Percentiles rank a stretch among this genome's conserved stretches.
These are phyloP conservation scores for Leccinellum albellum DNA, from an alignment of 768 basidiomycete species.

Conservation along the genomic window DNA sequence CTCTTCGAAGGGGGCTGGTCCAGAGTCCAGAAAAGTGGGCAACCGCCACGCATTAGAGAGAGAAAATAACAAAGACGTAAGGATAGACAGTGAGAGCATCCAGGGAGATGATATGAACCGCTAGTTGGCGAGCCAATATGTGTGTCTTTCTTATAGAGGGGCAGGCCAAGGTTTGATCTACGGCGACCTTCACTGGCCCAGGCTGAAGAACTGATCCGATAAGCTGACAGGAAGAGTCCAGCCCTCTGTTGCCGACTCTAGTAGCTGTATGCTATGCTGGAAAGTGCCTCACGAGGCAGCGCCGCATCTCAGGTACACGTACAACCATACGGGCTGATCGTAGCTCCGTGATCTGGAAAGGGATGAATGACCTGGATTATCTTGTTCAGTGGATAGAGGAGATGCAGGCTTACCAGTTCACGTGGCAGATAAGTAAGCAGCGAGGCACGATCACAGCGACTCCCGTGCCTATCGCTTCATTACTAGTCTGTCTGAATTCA, in stretches of 20 bases:
- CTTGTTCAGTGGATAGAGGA: not conserved
- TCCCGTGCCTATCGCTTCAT: not conserved
- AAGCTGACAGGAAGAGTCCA: not conserved
- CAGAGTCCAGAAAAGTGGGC: not conserved
- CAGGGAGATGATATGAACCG: not conserved
- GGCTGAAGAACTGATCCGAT: not conserved
- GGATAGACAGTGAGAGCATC: slow-evolving; percentile 7
- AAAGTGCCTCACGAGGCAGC: not conserved
- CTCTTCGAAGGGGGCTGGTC: not conserved
- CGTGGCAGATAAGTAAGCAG: not conserved
- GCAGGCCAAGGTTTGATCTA: not conserved
- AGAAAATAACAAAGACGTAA: slow-evolving; percentile 8
- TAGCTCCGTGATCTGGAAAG: not conserved
- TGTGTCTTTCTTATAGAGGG: slow-evolving; percentile 3
- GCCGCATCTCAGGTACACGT: not conserved
- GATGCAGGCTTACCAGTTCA: not conserved
- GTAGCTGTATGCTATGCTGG: not conserved
- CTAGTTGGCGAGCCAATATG: too few relatives aligned
- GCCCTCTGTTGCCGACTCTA: not conserved
- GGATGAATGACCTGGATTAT: too few relatives aligned
- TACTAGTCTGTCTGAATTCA: not conserved
- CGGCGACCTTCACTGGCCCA: too few relatives aligned
- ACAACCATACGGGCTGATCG: too few relatives aligned
- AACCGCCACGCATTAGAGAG: slow-evolving; percentile 4
- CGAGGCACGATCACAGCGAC: not conserved